These are phyloP conservation scores for Termitomyces heimii DNA, from an alignment of 768 basidiomycete species.

Conservation along the genomic window DNA sequence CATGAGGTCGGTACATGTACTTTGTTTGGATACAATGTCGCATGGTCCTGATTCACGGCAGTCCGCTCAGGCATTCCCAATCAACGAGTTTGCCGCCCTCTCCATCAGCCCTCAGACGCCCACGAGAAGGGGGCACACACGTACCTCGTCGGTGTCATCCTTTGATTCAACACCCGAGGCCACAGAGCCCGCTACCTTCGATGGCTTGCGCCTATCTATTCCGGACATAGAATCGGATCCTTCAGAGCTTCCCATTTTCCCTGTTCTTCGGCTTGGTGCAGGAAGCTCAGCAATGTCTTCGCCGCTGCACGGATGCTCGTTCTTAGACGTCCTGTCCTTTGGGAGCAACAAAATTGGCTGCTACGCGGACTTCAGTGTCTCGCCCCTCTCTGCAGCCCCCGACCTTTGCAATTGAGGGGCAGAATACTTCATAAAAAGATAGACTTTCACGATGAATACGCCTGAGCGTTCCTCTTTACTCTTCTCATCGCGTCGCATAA, in stretches of 20 bases:
- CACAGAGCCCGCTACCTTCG: constrained; percentile 26
- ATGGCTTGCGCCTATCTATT: constrained; percentile 30
- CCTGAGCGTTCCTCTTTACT: neutral
- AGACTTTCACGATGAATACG: neutral
- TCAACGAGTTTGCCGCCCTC: constrained; percentile 46
- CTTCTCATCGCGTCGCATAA: constrained; percentile 2
- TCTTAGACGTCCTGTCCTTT: constrained; percentile 11
- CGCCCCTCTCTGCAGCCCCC: constrained; percentile 36
- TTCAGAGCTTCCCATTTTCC: constrained; percentile 8
- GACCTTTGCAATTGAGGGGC: constrained; percentile 41
- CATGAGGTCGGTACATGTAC: constrained; percentile 29
- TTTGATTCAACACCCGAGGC: constrained; percentile 54
- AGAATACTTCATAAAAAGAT: neutral
- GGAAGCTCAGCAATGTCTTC: constrained; percentile 6
- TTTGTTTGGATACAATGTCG: constrained; percentile 5
- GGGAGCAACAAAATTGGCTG: constrained; percentile 13
- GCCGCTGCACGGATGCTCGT: constrained; percentile 8
- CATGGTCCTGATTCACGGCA: constrained; percentile 9
- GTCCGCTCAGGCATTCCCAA: constrained; percentile 25
- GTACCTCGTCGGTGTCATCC: constrained; percentile 47
- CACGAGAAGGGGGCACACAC: constrained; percentile 30
- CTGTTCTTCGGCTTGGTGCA: constrained; percentile 1
- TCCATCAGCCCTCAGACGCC: constrained; percentile 52
- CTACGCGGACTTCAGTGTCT: constrained; percentile 21
- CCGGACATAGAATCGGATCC: constrained; percentile 18